A percentile compares a stretch with the other conserved stretches of the same genome.
phyloP scores from a whole-genome alignment of 1,139 yeast species.

The Hemisphaericaspora subhashii region DNA sequence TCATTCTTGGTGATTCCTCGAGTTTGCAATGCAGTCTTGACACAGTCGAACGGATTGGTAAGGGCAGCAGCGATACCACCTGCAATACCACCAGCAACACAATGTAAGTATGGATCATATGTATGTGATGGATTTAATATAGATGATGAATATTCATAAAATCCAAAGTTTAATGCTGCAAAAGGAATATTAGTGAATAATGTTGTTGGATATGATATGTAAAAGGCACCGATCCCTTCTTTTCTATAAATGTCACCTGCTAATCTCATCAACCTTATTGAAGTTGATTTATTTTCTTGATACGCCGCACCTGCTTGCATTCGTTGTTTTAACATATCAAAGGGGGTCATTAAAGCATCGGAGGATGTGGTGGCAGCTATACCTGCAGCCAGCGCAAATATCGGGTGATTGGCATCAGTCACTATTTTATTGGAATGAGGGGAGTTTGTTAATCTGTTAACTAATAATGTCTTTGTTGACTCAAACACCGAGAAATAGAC shows the following conservation, averaged over 20 bases:
- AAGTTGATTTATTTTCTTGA: slow-evolving; percentile 14
- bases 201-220: slow-evolving; percentile 93
- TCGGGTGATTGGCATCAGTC: slow-evolving; percentile 71
- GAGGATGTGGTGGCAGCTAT: slow-evolving; percentile 92
- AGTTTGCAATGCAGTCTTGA: slow-evolving; percentile 89
- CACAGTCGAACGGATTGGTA: slow-evolving; percentile 93
- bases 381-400: slow-evolving; percentile 85
- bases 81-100: slow-evolving; percentile 91
- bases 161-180: slow-evolving; percentile 92
- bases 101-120: slow-evolving; percentile 90
- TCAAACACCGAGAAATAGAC: slow-evolving; percentile 97
- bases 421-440: slow-evolving; percentile 39
- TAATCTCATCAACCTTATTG: slow-evolving; percentile 33
- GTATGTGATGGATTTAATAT: slow-evolving; percentile 72
- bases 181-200: slow-evolving; percentile 91
- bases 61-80: slow-evolving; percentile 97
- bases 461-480: slow-evolving; percentile 64
- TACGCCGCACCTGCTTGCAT: slow-evolving; percentile 38
- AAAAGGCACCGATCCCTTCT: slow-evolving; percentile 86
- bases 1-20: slow-evolving; percentile 55
- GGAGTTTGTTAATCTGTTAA: slow-evolving; percentile 38
- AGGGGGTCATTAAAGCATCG: slow-evolving; percentile 97
- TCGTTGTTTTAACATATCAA: slow-evolving; percentile 87
- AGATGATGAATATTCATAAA: slow-evolving; percentile 82
- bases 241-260: slow-evolving; percentile 55